A percentile compares a stretch with the other conserved stretches of the same genome.
Conservation (phyloP, 2,329 filamentous ascomycete genomes). For the Taxawa tesnikishii region DNA sequence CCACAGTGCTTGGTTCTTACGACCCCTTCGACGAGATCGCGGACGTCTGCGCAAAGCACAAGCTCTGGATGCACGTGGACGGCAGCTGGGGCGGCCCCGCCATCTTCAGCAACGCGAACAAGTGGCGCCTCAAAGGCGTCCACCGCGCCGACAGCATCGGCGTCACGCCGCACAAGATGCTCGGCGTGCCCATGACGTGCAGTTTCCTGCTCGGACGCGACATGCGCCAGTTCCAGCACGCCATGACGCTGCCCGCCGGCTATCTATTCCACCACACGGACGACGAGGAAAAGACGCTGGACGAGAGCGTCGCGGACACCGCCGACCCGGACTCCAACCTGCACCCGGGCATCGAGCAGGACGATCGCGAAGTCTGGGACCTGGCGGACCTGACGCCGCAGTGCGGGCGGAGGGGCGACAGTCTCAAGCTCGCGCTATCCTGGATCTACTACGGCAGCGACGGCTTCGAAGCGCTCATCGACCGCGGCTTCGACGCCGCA, state of each 20-base stretch:
- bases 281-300: slow-evolving; percentile 22
- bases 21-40: slow-evolving; percentile 66
- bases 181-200: slow-evolving; percentile 81
- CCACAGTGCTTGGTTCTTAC: slow-evolving; percentile 82
- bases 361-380: slow-evolving; percentile 59
- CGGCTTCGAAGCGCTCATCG: slow-evolving; percentile 53
- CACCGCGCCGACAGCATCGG: slow-evolving; percentile 71
- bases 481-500: slow-evolving; percentile 61
- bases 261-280: slow-evolving; percentile 45
- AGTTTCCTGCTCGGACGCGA: slow-evolving; percentile 76
- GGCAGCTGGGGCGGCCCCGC: slow-evolving; percentile 82
- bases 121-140: slow-evolving; percentile 56
- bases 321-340: slow-evolving; percentile 13
- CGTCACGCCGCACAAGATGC: slow-evolving; percentile 95
- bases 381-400: slow-evolving; percentile 87
- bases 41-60: slow-evolving; percentile 55
- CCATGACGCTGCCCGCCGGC: slow-evolving; percentile 76
- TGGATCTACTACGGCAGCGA: slow-evolving; percentile 80
- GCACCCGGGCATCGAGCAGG: slow-evolving; percentile 17
- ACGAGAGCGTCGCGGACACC: slow-evolving; percentile 11
- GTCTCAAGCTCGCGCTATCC: slow-evolving; percentile 72
- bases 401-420: slow-evolving; percentile 78
- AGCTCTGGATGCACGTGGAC: slow-evolving; percentile 88
- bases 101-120: slow-evolving; percentile 55
- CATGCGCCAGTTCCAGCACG: slow-evolving; percentile 61